phyloP scores from a whole-genome alignment of 495 filamentous ascomycete genomes.

The Neurospora sp. region DNA sequence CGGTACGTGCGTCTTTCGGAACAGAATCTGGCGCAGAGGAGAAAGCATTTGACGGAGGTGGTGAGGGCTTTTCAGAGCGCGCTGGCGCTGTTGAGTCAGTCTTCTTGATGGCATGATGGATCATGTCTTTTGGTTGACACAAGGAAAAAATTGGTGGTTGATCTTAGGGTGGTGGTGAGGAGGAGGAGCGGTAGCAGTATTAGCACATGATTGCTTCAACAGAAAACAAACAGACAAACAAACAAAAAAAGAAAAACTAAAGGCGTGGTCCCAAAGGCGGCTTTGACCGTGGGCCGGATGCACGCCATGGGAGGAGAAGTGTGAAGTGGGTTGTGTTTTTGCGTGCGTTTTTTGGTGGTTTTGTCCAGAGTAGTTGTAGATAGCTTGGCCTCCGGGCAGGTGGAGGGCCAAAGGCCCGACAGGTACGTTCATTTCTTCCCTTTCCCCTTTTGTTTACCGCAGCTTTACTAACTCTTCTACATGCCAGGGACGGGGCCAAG shows the following conservation, averaged over 20 bases:
- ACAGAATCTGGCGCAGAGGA: constrained; percentile 55
- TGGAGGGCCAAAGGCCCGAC: background rate
- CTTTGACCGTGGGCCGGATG: background rate
- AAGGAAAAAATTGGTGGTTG: background rate
- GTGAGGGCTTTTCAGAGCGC: constrained; percentile 76
- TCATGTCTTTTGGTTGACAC: background rate
- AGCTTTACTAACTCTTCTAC: background rate
- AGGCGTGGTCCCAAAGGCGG: background rate
- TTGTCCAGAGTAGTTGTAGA: background rate
- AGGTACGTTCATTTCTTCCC: background rate
- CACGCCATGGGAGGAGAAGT: background rate
- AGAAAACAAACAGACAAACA: background rate
- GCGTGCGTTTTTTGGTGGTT: background rate
- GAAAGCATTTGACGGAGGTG: constrained; percentile 63
- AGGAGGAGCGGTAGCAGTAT: background rate
- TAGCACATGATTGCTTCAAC: background rate
- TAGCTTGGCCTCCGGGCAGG: background rate
- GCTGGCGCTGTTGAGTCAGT: constrained; percentile 50
- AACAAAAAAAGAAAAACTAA: background rate
- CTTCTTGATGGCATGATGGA: constrained; percentile 1
- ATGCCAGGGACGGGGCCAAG: background rate
- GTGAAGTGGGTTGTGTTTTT: background rate
- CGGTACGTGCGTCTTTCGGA: constrained; percentile 63
- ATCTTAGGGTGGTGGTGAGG: background rate
- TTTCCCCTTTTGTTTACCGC: background rate